Base-by-base conservation (phyloP, 306 rosid genomes). In the Vigna mungo region DNA sequence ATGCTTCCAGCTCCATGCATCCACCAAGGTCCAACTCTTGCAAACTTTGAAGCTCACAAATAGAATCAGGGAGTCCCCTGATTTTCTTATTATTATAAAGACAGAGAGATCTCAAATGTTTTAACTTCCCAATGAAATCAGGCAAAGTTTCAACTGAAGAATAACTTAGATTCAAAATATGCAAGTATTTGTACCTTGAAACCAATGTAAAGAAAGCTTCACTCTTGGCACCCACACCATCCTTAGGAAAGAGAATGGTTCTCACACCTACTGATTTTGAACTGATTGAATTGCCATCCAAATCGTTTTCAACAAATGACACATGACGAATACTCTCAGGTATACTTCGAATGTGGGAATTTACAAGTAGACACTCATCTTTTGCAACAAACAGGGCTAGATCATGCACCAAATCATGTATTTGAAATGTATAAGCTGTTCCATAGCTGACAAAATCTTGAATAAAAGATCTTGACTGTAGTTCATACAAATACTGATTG, bases 401-500 rank as follows among this genome's bases (percentile, higher is more conserved):
- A 59, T 59, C 65, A 27, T 59, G 65, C 39, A 59, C 18, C 18
- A 59, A 14, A 6, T 59, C 65, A 27, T 25, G 65, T 27, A 25
- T 27, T 14, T 14, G 0, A 30, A 59, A 59, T 5, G 5, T 0
- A 59, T 0, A 59, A 13, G 1, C 0, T 2, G 5, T 30, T 4
- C 66, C 41, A 6, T 0, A 6, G 20, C 15, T 2, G 11, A 13
- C 18, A 27, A 27, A 27, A 59, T 59, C 66, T 30, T 27, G 41
- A 13, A 59, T 4, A 59, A 59, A 25, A 59, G 66, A 59, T 59
- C 66, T 59, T 14, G 66, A 59, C 9, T 27, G 4, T 59, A 59
- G 20, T 59, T 27, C 66, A 13, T 14, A 0, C 2, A 27, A 49
- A 44, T 32, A 12, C 5, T 37, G 62, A 2, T 32, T 59, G 5